Conservation (phyloP, 176 grass and related monocot genomes). For the Oryza meridionalis region DNA sequence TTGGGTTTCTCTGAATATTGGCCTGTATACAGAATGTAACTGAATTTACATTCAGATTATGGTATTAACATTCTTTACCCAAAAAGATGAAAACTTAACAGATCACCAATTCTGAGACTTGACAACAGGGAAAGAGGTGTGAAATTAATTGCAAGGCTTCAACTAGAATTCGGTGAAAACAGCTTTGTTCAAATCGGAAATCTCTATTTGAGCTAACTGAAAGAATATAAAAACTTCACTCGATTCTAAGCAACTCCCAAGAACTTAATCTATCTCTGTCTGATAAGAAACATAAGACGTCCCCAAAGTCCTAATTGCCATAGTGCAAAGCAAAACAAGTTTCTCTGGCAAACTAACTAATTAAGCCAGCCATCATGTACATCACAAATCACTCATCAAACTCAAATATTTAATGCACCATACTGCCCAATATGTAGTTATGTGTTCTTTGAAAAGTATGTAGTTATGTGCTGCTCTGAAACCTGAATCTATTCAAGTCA, state of each 20-base stretch:
- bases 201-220: slow-evolving; percentile 43
- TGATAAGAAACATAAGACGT: slow-evolving; percentile 47
- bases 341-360: not conserved
- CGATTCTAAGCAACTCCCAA: slow-evolving; percentile 54
- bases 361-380: not conserved
- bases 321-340: slow-evolving; percentile 48
- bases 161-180: slow-evolving; percentile 43
- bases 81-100: not conserved
- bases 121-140: not conserved
- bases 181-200: slow-evolving; percentile 69
- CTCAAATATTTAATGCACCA: not conserved
- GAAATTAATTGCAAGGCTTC: slow-evolving; percentile 33
- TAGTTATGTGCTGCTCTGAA: not conserved
- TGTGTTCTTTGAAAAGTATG: not conserved
- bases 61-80: not conserved
- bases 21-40: not conserved
- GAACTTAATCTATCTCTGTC: slow-evolving; percentile 51
- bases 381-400: slow-evolving; percentile 1
- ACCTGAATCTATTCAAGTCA: not conserved
- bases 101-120: not conserved
- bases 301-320: slow-evolving; percentile 40
- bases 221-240: slow-evolving; percentile 20
- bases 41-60: not conserved
- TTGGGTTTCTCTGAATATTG: not conserved
- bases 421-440: not conserved